These are phyloP conservation scores for Trichocladium antarcticum DNA, from an alignment of 495 filamentous ascomycete genomes.

Conservation along the genomic window DNA sequence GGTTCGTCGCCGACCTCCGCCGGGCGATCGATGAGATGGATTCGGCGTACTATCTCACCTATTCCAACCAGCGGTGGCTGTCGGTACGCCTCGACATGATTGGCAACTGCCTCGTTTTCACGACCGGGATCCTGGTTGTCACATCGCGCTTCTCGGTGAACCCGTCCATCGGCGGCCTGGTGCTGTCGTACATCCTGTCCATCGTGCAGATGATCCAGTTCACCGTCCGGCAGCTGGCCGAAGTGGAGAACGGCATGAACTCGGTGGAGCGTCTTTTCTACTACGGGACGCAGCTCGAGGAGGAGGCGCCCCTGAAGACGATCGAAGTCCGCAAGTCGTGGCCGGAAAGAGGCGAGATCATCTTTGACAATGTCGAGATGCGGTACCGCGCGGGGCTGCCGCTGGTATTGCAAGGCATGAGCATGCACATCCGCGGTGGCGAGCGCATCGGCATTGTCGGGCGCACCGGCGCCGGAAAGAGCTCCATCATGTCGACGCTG, in stretches of 20 bases:
- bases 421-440: constrained; percentile 67
- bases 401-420: constrained; percentile 68
- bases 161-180: constrained; percentile 75
- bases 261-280: constrained; percentile 87
- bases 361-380: constrained; percentile 80
- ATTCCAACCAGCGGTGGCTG: constrained; percentile 88
- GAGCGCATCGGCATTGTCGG: constrained; percentile 92
- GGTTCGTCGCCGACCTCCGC: constrained; percentile 58
- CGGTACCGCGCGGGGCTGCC: constrained; percentile 76
- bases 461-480: constrained; percentile 89
- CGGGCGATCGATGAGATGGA: constrained; percentile 80
- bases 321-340: constrained; percentile 56
- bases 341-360: constrained; percentile 77
- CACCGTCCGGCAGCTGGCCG: constrained; percentile 84
- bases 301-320: constrained; percentile 73
- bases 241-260: constrained; percentile 97
- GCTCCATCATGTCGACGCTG: constrained; percentile 82
- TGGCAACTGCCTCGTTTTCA: constrained; percentile 71
- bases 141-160: constrained; percentile 82
- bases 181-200: constrained; percentile 81
- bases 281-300: constrained; percentile 77
- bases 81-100: constrained; percentile 74
- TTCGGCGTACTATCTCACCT: constrained; percentile 86
- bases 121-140: constrained; percentile 79
- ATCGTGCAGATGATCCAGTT: constrained; percentile 97